Base-by-base conservation (phyloP, 2,329 filamentous ascomycete genomes). In the Didymella segeticola region DNA sequence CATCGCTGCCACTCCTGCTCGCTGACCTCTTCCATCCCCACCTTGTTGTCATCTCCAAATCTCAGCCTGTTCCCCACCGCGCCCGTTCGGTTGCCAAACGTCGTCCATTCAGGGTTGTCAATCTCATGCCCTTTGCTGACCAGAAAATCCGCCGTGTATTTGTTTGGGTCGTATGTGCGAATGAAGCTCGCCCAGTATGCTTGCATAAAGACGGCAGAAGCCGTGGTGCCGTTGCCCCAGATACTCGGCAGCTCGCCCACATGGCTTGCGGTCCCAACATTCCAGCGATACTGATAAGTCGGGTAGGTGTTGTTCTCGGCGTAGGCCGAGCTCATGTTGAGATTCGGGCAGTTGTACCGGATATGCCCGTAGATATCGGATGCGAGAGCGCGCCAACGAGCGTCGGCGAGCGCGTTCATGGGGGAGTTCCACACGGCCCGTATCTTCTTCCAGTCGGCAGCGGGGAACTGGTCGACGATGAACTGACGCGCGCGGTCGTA, bases 201-300 rank as follows among this genome's bases (percentile, higher is more conserved):
- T 14, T 70, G 70, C 27, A 74, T 61, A 37, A 71, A 67, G 1
- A 68, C 66, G 10, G 61, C 61, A 0, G 70, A 66, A 9, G 69
- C 68, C 1, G 57, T 56, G 1, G 64, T 64, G 4, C 69, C 75
- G 4, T 73, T 68, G 17, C 72, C 70, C 66, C 77, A 79, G 15
- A 79, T 72, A 1, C 74, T 68, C 0, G 65, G 53, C 0, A 71
- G 60, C 58, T 77, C 77, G 1, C 69, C 71, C 1, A 78, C 68
- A 37, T 77, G 71, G 2, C 68, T 62, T 1, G 73, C 69, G 11
- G 73, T 67, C 11, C 71, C 75, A 2, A 82, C 77, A 37, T 82
- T 79, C 72, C 77, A 82, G 0, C 78, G 72, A 57, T 82, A 82
- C 37, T 78, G 77, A 77, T 79, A 82, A 6, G 75, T 73, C 1